Evolutionary conservation across 73 alveolate genomes (phyloP), one percentile per base, ranked within the genome.

Genomic region (Paramecium primaurelia): DNA sequence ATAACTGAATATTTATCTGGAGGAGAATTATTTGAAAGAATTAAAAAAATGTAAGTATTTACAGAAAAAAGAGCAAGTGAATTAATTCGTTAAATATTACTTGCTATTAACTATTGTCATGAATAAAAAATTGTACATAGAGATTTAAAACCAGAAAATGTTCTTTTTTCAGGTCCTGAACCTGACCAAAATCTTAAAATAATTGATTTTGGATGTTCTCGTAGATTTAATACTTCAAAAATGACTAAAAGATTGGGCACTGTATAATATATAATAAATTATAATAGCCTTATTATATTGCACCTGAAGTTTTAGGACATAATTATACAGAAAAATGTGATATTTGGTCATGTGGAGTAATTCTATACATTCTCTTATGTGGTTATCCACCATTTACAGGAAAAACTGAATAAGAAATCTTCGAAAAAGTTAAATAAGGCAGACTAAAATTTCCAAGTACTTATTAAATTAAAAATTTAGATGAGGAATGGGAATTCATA

Each of bases 301-400:
- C 97, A 8, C 97, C 97, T n/a, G 96, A 95, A 86, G 94, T 94
- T 10, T 71, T 93, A 42, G 89, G 92, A 34, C 73, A 87, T 47
- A 77, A 92, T 64, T 95, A 93, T 64, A 86, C 89, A 77, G 96
- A 92, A 69, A 88, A 93, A 77, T 86, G 97, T 71, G 96, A 95
- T 89, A 84, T 92, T 34, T 95, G 97, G 97, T 87, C 96, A 9
- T 88, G 95, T 68, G 97, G 97, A 18, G 96, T 95, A 28, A 95
- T 95, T 30, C 77, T 95, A 91, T 95, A 92, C 28, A 90, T 95
- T 18, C 91, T 95, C 9, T 71, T 95, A 28, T 58, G 94, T 28
- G 97, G 96, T 4, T 80, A 94, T 30, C 97, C 97, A 1, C 97
- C 97, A 4, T 95, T 95, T 49, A 86, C 85, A 16, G 97, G 97